Base-by-base conservation (phyloP, 495 filamentous ascomycete genomes). In the Haplographium delicatum region DNA sequence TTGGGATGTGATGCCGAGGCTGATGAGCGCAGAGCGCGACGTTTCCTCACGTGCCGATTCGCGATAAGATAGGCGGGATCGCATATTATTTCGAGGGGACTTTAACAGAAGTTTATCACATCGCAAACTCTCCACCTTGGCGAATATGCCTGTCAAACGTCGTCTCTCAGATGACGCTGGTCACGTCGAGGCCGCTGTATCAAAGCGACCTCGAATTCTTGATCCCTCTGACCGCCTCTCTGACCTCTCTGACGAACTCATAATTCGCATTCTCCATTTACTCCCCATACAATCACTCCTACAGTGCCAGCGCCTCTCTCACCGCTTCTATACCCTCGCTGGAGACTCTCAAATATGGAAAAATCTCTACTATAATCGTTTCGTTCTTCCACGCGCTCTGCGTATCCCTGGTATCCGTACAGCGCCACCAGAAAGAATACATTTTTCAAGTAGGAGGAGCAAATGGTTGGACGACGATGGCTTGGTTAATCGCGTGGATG, bases 281-380 rank as follows among this genome's bases (percentile, higher is more conserved):
- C 73, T 95, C 16, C 69, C 86, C 2, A 80, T 86, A 18, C 64
- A 71, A 1, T 80, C 86, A 23, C 74, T 98, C 22, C 71, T 85
- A 35, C 67, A 74, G 25, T 86, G 84, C 53, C 80, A 94, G 56
- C 88, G 85, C 39, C 66, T 94, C 22, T 96, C 89, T n/a, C 82
- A 69, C 37, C 85, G 82, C 33, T 88, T 95, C 59, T 74, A 83
- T 57, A 68, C 67, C n/a, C 72, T 98, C 11, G 75, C 87, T 15
- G 75, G 75, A 51, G 93, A 98, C 67, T 84, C 85, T 9, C 88
- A 95, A 62, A 69, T 98, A 41, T 98, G 93, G 93, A 95, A 91
- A 68, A 74, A 77, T 7, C 74, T 86, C 26, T 98, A 95, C 69
- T 96, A 95, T 69, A 75, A 81, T 26, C 82, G 85, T 53, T 98